Percentiles rank a stretch among this genome's conserved stretches.
Conservation (phyloP, 192 early-diverging fungal genomes). For the Dissophora ornata region DNA sequence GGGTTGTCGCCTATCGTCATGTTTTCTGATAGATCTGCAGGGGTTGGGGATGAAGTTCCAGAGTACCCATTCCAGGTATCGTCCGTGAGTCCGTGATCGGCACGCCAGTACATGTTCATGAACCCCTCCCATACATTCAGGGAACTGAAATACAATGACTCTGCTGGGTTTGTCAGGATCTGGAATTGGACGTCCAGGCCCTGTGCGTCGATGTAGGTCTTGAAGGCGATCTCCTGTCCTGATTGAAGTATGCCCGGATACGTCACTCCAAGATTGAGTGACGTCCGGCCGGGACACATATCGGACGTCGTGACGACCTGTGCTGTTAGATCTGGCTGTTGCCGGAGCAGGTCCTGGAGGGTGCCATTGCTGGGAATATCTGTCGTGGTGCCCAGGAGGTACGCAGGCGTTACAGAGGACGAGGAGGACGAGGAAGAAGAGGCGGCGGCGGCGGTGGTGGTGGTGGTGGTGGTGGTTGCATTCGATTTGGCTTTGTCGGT, state of each 20-base stretch:
- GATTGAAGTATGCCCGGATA: slow-evolving; percentile 2
- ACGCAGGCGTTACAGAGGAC: background rate
- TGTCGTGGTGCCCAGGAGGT: slow-evolving; percentile 14
- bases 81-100: slow-evolving; percentile 37
- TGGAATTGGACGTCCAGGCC: slow-evolving; percentile 35
- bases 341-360: slow-evolving; percentile 22
- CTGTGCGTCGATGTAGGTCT: slow-evolving; percentile 38
- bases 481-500: slow-evolving; percentile 44
- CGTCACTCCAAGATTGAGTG: background rate
- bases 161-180: slow-evolving; percentile 11
- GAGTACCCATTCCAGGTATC: slow-evolving; percentile 26
- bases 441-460: too few relatives aligned
- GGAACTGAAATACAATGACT: slow-evolving; percentile 15
- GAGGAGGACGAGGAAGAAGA: too few relatives aligned
- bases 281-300: slow-evolving; percentile 12
- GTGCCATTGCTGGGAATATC: slow-evolving; percentile 37
- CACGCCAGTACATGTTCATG: slow-evolving; percentile 56
- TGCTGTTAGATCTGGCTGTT: slow-evolving; percentile 14
- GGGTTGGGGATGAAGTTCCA: slow-evolving; percentile 15
- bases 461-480: too few relatives aligned
- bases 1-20: background rate
- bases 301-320: slow-evolving; percentile 4
- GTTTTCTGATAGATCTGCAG: background rate
- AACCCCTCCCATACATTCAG: slow-evolving; percentile 53
- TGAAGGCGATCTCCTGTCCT: slow-evolving; percentile 27